phyloP scores from a whole-genome alignment of 345 rosid species.

The Melaleuca alternifolia region DNA sequence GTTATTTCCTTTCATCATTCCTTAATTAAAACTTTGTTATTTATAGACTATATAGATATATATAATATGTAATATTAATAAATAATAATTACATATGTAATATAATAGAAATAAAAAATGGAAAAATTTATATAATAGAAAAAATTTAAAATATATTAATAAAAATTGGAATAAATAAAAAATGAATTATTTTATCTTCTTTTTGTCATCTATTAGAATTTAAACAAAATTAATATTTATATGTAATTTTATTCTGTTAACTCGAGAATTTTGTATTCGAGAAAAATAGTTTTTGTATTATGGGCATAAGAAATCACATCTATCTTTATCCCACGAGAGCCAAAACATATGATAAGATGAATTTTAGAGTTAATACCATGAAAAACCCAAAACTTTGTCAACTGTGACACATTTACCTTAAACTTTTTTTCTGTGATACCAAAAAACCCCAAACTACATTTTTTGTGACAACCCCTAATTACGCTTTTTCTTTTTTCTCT shows the following conservation, averaged over 20 bases:
- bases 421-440: too few species aligned
- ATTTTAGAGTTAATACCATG: too few species aligned
- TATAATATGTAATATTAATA: not conserved
- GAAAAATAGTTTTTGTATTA: not conserved
- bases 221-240: not conserved
- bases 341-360: not conserved
- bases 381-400: too few species aligned
- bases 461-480: too few species aligned
- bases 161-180: not conserved
- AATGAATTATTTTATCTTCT: accelerated
- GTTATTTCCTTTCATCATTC: not conserved
- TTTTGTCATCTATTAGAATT: not conserved
- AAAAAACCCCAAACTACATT: too few species aligned
- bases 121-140: not conserved
- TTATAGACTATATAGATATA: not conserved
- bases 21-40: not conserved
- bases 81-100: not conserved
- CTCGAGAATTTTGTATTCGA: not conserved
- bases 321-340: not conserved
- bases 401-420: too few species aligned
- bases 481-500: too few species aligned
- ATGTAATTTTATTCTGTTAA: not conserved
- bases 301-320: not conserved
- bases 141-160: not conserved
- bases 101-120: too few species aligned